These are phyloP conservation scores for Colletotrichum tamarilloi DNA, from an alignment of 2,329 filamentous ascomycete species.

Conservation along the genomic window DNA sequence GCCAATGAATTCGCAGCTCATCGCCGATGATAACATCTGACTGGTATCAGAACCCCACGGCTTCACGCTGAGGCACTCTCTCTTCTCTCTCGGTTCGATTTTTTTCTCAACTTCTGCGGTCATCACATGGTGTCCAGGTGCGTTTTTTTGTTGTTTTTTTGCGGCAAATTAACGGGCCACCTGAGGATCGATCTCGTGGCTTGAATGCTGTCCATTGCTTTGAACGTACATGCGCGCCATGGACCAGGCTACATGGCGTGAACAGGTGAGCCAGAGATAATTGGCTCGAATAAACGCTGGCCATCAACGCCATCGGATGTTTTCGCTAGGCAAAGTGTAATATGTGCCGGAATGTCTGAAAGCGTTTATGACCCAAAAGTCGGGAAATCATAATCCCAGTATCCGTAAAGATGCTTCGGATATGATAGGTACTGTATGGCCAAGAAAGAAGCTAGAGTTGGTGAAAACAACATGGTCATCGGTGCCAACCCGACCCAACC, in stretches of 20 bases:
- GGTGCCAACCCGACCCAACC: conserved; percentile 10
- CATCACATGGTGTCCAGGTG: neutral
- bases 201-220: neutral
- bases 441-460: neutral
- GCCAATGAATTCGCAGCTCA: neutral
- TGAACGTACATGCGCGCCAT: conserved; percentile 9
- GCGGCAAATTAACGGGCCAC: neutral
- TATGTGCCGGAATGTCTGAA: neutral
- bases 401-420: conserved; percentile 4
- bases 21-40: neutral
- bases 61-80: too few species aligned
- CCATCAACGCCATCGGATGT: neutral
- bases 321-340: neutral
- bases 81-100: neutral
- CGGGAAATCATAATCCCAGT: neutral
- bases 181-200: neutral
- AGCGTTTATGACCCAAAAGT: neutral
- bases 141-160: neutral
- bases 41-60: neutral
- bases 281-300: conserved; percentile 22
- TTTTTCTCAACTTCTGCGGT: neutral
- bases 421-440: neutral
- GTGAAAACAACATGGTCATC: neutral
- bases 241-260: neutral
- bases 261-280: neutral